phyloP scores from a whole-genome alignment of 495 filamentous ascomycete species.

The Penicillium robsamsonii region DNA sequence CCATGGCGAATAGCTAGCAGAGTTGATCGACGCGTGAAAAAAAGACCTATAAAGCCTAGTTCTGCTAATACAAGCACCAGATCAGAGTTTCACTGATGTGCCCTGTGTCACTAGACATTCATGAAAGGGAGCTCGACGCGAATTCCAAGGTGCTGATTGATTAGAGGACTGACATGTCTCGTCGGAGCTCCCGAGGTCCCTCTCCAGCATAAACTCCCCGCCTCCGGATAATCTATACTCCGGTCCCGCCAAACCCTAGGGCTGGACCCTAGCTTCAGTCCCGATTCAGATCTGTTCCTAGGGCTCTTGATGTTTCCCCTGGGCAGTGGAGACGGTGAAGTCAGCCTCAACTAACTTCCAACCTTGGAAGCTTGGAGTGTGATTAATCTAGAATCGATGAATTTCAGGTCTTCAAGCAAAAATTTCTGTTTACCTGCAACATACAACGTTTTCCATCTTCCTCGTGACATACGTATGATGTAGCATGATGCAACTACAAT shows the following conservation, averaged over 20 bases:
- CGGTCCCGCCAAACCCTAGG: conserved; percentile 32
- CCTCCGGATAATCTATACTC: conserved; percentile 30
- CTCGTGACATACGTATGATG: conserved; percentile 45
- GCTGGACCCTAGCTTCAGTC: conserved; percentile 27
- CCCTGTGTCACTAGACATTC: background rate
- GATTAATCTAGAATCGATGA: conserved; percentile 7
- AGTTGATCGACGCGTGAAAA: conserved; percentile 7
- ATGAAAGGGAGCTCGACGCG: background rate
- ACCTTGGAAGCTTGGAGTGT: background rate
- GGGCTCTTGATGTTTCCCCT: conserved; percentile 15
- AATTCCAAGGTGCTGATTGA: background rate
- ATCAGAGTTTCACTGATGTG: background rate
- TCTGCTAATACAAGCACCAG: background rate
- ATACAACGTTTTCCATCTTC: background rate
- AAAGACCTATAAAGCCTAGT: background rate
- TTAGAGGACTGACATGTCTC: background rate
- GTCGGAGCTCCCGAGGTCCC: conserved; percentile 6
- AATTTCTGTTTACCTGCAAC: background rate
- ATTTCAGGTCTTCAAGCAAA: background rate
- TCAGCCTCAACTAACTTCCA: conserved; percentile 11
- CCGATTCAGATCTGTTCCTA: conserved; percentile 18
- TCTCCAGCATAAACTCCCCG: conserved; percentile 27
- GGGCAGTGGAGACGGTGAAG: conserved; percentile 24
- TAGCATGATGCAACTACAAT: conserved; percentile 33
- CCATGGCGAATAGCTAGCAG: conserved; percentile 33